Evolutionary conservation across 1,284 basidiomycete genomes (phyloP), one percentile per base, ranked within the genome.

Genomic region (Cryptococcus sp.): DNA sequence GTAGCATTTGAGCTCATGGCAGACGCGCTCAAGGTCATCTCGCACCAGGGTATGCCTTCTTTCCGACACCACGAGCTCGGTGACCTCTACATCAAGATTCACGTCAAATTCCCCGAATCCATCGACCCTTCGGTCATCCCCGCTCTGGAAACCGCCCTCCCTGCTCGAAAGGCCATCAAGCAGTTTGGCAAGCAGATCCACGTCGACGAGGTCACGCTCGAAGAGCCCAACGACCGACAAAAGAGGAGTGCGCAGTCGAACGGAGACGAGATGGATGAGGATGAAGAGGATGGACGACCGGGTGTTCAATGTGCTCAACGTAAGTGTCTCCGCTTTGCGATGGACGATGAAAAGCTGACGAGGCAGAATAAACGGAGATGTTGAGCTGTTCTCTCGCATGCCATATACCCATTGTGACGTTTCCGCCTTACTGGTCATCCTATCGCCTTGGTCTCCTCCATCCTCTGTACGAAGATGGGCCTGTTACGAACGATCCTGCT

Each of bases 11-110:
- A 21, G 40, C 51, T 58, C 12, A 56, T 40, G n/a, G 10, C 58
- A 93, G 91, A 85, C 55, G 83, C 86, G 35, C 71, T 93, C 68
- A 97, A 97, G 77, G 85, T 94, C 55, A 86, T 99, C 58, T 81
- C 82, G 45, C 87, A 86, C 7, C 92, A 97, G 75, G 95, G 95
- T 58, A 98, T 99, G 95, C 95, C 94, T 33, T 97, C 94, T 51
- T 87, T 87, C 74, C 84, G 95, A 58, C 93, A 97, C 75, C 95
- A 98, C 76, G 93, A 98, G 70, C 81, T 85, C 43, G 95, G 95
- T 37, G 92, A 98, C 74, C 79, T 99, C 57, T 93, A 85, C 71
- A 80, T 98, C 74, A 87, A 85, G 66, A 76, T 98, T 61, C 80
- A 79, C 59, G 87, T 99, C 67, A 81, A 79, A 54, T 99, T 98